Evolutionary conservation across 768 basidiomycete genomes (phyloP).

Genomic region (Agaricus blazei): DNA sequence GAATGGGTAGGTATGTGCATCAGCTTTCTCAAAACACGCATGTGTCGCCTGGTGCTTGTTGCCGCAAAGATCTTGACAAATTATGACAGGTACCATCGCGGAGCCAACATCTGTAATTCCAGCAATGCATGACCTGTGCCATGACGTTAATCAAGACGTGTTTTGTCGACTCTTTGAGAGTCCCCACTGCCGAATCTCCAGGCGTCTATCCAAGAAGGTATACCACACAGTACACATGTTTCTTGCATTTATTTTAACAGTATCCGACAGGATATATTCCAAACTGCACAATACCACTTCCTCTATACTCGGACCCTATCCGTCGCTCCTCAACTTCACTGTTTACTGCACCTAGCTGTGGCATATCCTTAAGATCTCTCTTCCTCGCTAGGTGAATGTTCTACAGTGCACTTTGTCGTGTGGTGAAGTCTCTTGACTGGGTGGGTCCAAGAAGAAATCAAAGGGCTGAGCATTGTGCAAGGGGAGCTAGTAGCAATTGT

Average conservation of each 20-base stretch:
- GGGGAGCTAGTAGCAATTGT: constrained; percentile 90
- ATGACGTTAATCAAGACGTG: constrained; percentile 99
- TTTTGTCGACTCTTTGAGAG: constrained; percentile 81
- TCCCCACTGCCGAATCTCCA: constrained; percentile 76
- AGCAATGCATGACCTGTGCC: constrained; percentile 95
- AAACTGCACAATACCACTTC: constrained; percentile 77
- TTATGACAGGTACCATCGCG: constrained; percentile 65
- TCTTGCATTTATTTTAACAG: neutral
- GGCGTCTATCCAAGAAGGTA: constrained; percentile 72
- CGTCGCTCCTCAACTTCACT: constrained; percentile 65
- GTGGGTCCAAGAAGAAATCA: constrained; percentile 77
- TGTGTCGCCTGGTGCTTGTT: constrained; percentile 33
- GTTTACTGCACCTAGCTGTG: constrained; percentile 68
- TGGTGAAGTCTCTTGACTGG: constrained; percentile 70
- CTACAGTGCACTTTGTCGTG: constrained; percentile 72
- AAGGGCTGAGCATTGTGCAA: constrained; percentile 68
- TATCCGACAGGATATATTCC: constrained; percentile 58
- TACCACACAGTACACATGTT: neutral
- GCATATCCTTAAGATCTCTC: constrained; percentile 82
- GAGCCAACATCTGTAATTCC: constrained; percentile 94
- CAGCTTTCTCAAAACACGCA: constrained; percentile 82
- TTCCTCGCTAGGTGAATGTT: constrained; percentile 81
- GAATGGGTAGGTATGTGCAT: constrained; percentile 94
- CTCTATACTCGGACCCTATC: constrained; percentile 85
- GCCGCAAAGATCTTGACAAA: neutral